These are phyloP conservation scores for Pythium brachiatum DNA, from an alignment of 352 stramenopile genomes.

Conservation along the genomic window DNA sequence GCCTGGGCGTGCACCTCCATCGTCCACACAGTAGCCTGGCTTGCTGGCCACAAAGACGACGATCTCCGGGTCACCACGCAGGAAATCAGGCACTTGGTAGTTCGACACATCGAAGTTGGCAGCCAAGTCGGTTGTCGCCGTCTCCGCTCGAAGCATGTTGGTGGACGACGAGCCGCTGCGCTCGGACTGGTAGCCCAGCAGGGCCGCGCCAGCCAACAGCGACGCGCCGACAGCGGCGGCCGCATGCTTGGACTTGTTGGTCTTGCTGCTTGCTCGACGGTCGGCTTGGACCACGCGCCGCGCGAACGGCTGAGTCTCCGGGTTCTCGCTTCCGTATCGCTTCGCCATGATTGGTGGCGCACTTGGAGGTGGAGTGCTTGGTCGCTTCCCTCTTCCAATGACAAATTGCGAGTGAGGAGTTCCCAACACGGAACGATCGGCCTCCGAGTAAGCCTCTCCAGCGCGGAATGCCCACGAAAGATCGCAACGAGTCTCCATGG, in stretches of 20 bases:
- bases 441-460: too few species aligned
- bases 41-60: constrained; percentile 5
- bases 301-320: constrained; percentile 11
- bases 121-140: neutral
- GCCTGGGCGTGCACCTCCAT: constrained; percentile 1
- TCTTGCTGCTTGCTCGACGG: too few species aligned
- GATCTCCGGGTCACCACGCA: constrained; percentile 2
- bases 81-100: constrained; percentile 6
- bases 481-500: too few species aligned
- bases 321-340: constrained; percentile 10
- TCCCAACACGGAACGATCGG: too few species aligned
- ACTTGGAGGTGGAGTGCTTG: too few species aligned
- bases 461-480: too few species aligned
- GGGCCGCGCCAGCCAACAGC: constrained; percentile 7
- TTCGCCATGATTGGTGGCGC: too few species aligned
- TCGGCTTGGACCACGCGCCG: neutral
- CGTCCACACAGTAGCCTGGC: constrained; percentile 1
- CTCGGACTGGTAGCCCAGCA: constrained; percentile 4
- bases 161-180: neutral
- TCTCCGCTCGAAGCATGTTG: constrained; percentile 10
- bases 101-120: neutral
- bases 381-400: too few species aligned
- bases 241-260: neutral
- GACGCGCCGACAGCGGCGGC: neutral
- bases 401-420: too few species aligned